These are phyloP conservation scores for Termitomyces sp. DNA, from an alignment of 768 basidiomycete species.

Conservation along the genomic window DNA sequence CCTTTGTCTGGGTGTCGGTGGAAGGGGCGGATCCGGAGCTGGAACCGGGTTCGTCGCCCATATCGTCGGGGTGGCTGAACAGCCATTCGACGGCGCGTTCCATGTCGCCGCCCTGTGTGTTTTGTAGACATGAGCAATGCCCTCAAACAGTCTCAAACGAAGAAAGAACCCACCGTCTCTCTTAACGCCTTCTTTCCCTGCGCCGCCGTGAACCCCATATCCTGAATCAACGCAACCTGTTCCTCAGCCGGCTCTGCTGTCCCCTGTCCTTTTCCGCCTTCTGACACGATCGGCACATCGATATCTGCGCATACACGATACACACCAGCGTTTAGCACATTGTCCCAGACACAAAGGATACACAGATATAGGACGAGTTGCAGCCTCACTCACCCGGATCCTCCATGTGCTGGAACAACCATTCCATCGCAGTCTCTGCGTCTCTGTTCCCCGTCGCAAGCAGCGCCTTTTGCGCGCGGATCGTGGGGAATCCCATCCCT, in stretches of 20 bases:
- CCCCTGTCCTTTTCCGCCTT: slow-evolving; percentile 17
- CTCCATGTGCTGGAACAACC: slow-evolving; percentile 94
- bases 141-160: not conserved
- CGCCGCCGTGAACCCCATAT: slow-evolving; percentile 87
- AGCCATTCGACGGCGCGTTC: slow-evolving; percentile 96
- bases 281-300: slow-evolving; percentile 61
- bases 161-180: slow-evolving; percentile 61
- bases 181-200: slow-evolving; percentile 85
- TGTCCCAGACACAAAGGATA: no score
- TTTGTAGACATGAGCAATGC: not conserved
- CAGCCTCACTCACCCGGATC: slow-evolving; percentile 60
- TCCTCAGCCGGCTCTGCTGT: slow-evolving; percentile 59
- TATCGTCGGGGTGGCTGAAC: slow-evolving; percentile 89
- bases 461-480: slow-evolving; percentile 87
- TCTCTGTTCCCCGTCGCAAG: slow-evolving; percentile 79
- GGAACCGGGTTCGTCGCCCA: slow-evolving; percentile 49
- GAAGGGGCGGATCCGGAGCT: slow-evolving; percentile 20
- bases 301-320: slow-evolving; percentile 52
- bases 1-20: slow-evolving; percentile 12
- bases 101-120: slow-evolving; percentile 54
- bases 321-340: not conserved
- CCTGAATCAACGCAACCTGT: slow-evolving; percentile 66
- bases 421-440: slow-evolving; percentile 86
- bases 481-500: slow-evolving; percentile 85
- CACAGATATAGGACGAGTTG: no score